Evolutionary conservation across 2,329 filamentous ascomycete species (phyloP).

Genomic region (Emergomyces pasteurianus): DNA sequence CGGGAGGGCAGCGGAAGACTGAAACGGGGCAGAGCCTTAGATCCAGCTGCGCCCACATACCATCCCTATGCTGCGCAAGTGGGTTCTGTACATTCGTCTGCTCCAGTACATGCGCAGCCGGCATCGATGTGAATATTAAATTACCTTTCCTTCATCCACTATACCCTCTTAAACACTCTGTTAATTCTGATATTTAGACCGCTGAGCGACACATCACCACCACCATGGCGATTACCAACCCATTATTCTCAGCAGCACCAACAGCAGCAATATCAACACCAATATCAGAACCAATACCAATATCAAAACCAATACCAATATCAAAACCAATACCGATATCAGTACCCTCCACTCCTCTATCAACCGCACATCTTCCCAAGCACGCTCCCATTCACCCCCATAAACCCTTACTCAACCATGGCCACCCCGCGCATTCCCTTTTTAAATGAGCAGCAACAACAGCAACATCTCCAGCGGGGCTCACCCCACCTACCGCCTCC

Average conservation of each 20-base stretch:
- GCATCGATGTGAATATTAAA: neutral
- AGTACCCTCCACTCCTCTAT: neutral
- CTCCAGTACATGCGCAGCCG: neutral
- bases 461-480: neutral
- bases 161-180: neutral
- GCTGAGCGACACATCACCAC: neutral
- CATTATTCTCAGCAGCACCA: neutral
- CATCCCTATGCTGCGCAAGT: neutral
- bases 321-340: neutral
- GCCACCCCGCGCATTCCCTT: neutral
- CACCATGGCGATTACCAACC: neutral
- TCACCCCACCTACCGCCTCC: no score
- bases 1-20: neutral
- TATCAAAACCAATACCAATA: no score
- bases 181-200: neutral
- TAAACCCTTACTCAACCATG: neutral
- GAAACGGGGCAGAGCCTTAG: neutral
- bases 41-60: neutral
- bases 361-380: neutral
- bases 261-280: neutral
- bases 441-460: neutral
- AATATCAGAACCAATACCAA: neutral
- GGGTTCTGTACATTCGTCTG: no score
- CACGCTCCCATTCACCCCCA: slow-evolving; percentile 1
- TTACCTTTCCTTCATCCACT: neutral